Evolutionary conservation across 2,329 filamentous ascomycete genomes (phyloP).

Genomic region (Alternaria consortialis): DNA sequence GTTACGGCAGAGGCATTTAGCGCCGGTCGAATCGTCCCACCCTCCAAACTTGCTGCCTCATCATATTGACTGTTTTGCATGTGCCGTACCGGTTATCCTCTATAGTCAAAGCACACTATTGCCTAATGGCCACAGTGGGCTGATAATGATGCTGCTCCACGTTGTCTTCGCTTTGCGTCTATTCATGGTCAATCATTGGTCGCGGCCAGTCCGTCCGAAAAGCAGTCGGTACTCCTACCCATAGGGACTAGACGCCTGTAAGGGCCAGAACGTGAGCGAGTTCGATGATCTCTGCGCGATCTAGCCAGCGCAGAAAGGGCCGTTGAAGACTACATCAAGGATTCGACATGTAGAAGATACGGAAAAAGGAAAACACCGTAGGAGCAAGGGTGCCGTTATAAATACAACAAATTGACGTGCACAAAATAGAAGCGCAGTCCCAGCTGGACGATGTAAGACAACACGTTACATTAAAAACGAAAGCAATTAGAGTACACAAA

Average conservation of each 20-base stretch:
- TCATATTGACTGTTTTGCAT: not conserved
- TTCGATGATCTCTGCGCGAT: slow-evolving; percentile 6
- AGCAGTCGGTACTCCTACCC: not conserved
- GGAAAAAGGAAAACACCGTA: not conserved
- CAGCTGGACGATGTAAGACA: not conserved
- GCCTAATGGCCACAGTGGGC: not conserved
- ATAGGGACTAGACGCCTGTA: slow-evolving; percentile 1
- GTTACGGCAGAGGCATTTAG: not conserved
- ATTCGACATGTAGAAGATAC: not conserved
- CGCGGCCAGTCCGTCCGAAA: not conserved
- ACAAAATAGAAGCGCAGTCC: not conserved
- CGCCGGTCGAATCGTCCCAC: not conserved
- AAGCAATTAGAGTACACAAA: not conserved
- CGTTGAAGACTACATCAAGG: not conserved
- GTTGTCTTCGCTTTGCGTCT: not conserved
- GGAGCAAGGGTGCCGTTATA: not conserved
- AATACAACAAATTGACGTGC: not conserved
- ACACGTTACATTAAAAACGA: slow-evolving; percentile 23
- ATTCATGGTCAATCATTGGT: slow-evolving; percentile 1
- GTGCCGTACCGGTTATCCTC: not conserved
- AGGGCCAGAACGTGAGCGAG: not conserved
- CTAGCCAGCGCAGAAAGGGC: not conserved
- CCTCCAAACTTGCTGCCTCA: slow-evolving; percentile 1
- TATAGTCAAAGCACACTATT: not conserved
- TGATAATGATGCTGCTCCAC: not conserved